These are phyloP conservation scores for Nemania serpens DNA, from an alignment of 2,329 filamentous ascomycete genomes.

Conservation along the genomic window DNA sequence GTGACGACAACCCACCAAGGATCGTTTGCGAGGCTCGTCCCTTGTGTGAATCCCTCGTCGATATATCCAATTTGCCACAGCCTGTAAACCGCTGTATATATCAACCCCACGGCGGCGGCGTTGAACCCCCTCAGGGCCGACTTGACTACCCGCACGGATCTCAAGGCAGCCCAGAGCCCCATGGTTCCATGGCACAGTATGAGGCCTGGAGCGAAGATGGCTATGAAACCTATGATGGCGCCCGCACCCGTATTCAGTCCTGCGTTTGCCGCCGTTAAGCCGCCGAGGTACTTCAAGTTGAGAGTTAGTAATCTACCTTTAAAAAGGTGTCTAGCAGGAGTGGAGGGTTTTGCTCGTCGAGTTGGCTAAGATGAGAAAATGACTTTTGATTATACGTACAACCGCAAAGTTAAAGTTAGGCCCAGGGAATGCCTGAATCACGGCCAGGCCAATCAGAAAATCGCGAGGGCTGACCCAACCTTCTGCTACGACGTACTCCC, in stretches of 20 bases:
- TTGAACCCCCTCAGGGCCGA: conserved; percentile 60
- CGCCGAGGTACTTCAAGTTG: conserved; percentile 51
- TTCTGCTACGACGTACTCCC: conserved; percentile 66
- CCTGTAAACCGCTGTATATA: conserved; percentile 68
- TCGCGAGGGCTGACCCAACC: conserved; percentile 73
- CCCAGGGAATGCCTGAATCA: conserved; percentile 72
- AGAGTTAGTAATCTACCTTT: not conserved
- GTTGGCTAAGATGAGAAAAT: not conserved
- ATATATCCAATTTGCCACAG: conserved; percentile 67
- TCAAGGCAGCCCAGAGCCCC: conserved; percentile 59
- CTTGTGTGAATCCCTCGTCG: conserved; percentile 51
- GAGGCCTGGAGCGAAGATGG: conserved; percentile 58
- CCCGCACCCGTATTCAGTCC: conserved; percentile 49
- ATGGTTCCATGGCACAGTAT: conserved; percentile 55
- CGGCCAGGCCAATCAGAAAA: conserved; percentile 73
- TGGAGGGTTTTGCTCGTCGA: not conserved
- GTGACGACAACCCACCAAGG: conserved; percentile 69
- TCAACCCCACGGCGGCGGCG: conserved; percentile 62
- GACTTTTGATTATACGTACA: not conserved
- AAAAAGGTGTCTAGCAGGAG: not conserved
- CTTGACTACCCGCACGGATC: conserved; percentile 52
- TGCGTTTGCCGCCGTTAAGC: conserved; percentile 50
- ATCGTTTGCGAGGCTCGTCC: conserved; percentile 59
- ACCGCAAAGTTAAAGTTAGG: conserved; percentile 53
- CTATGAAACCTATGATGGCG: conserved; percentile 56